phyloP scores from a whole-genome alignment of 2,329 filamentous ascomycete genomes.

The Fusarium coffeatum region DNA sequence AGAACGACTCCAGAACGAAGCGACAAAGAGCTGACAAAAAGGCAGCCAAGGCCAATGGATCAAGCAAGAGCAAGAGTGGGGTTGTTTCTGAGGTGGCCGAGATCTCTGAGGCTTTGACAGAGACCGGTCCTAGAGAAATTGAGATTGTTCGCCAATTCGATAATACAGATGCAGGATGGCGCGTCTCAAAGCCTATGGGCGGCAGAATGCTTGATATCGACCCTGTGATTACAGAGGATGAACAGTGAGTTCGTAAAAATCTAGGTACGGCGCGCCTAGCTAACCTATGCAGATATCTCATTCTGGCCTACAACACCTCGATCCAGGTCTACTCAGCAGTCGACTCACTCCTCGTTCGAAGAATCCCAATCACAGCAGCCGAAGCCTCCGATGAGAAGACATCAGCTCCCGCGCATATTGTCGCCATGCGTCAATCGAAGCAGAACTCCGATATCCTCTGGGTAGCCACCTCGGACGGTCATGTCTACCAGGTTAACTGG shows the following conservation, averaged over 20 bases:
- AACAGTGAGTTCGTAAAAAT: constrained; percentile 61
- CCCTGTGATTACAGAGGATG: constrained; percentile 70
- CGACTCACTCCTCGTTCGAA: constrained; percentile 83
- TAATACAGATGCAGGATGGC: constrained; percentile 61
- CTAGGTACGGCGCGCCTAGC: not conserved
- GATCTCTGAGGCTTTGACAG: constrained; percentile 26
- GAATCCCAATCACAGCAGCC: constrained; percentile 65
- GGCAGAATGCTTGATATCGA: constrained; percentile 74
- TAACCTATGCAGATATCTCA: constrained; percentile 68
- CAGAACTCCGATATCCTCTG: constrained; percentile 62
- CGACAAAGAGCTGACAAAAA: constrained; percentile 53
- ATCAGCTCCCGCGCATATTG: constrained; percentile 51
- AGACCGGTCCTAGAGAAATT: constrained; percentile 38
- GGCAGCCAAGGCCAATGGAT: constrained; percentile 46
- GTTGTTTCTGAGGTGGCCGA: constrained; percentile 33
- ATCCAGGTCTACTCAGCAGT: constrained; percentile 84
- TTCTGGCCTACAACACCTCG: constrained; percentile 78
- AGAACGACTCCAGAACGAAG: constrained; percentile 57
- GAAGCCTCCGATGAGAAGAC: constrained; percentile 44
- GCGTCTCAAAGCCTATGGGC: constrained; percentile 72
- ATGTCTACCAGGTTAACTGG: constrained; percentile 70
- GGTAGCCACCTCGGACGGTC: constrained; percentile 70
- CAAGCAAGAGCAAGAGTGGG: constrained; percentile 18
- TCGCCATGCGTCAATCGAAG: constrained; percentile 56
- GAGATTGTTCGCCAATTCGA: constrained; percentile 46